phyloP scores from a whole-genome alignment of 768 basidiomycete species.

The Phylloporus sp. region DNA sequence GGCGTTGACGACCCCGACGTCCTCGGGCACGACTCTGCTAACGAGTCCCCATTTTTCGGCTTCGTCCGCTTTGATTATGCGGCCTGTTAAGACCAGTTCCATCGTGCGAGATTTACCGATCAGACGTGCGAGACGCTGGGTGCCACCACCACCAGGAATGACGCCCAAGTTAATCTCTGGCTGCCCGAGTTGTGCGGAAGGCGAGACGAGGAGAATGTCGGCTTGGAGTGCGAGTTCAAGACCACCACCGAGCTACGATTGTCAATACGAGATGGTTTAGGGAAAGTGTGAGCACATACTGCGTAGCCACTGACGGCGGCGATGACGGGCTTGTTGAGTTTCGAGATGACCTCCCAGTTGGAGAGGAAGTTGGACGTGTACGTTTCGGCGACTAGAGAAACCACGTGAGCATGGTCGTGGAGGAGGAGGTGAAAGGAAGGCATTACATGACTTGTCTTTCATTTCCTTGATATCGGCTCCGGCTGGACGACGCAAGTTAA shows the following conservation, averaged over 20 bases:
- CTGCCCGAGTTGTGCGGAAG: constrained; percentile 89
- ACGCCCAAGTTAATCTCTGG: constrained; percentile 95
- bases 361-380: constrained; percentile 83
- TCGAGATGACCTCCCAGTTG: constrained; percentile 71
- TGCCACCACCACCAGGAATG: constrained; percentile 93
- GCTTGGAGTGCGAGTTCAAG: constrained; percentile 96
- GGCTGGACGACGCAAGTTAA: constrained; percentile 42
- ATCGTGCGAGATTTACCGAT: constrained; percentile 92
- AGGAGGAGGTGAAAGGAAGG: neutral
- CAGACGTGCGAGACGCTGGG: constrained; percentile 79
- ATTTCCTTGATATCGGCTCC: constrained; percentile 99
- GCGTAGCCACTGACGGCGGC: constrained; percentile 96
- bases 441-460: constrained; percentile 91
- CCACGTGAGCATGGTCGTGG: neutral
- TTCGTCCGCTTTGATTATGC: constrained; percentile 72
- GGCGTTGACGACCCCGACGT: constrained; percentile 80
- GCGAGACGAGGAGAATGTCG: constrained; percentile 90
- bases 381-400: constrained; percentile 65
- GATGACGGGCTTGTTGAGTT: constrained; percentile 86
- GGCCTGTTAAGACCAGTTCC: constrained; percentile 90
- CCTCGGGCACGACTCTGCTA: constrained; percentile 71
- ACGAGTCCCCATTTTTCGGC: constrained; percentile 87
- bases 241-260: constrained; percentile 85
- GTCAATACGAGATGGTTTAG: neutral
- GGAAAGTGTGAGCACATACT: constrained; percentile 39